Base-by-base conservation (phyloP, 1,284 basidiomycete species). In the Pseudozyma pruni region DNA sequence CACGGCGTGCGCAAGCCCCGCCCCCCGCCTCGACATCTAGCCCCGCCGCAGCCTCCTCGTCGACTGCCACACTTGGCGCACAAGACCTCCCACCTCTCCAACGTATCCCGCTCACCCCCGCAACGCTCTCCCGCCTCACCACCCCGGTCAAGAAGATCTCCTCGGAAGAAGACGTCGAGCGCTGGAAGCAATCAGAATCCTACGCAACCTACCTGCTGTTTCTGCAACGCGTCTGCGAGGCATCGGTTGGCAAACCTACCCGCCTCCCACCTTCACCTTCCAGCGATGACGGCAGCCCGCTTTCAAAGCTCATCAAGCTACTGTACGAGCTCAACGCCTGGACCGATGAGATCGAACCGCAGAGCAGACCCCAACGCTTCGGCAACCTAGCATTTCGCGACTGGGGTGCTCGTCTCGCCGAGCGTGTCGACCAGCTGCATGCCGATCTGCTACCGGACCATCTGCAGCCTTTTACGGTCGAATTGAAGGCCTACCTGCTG, bases 321-420 rank as follows among this genome's bases (percentile, higher is more conserved):
- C 85, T 98, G 4, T 87, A 91, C 57, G 84, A 85, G n/a, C 84
- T 97, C 47, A 87, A 90, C 70, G 60, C 70, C 1, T 94, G 92
- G 92, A 89, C 94, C 11, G 87, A 90, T 43, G 89, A 90, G 31
- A 91, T 94, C 11, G 92, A 92, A 4, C 89, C 90, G 0, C 86
- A 88, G 4, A 83, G 87, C n/a, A 89, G 89, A 7, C 89, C 91
- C 2, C 96, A 98, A 79, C 87, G 96, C 1, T 99, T 95, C 76
- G 96, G 95, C 3, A 98, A 98, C 83, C 87, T 93, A 8, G 90
- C 93, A 0, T 98, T 98, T 80, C 86, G 94, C 48, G 87, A 87
- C 8, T 98, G 94, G 90, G 91, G 92, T 0, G 85, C 86, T 55
- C 86, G 90, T 29, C 86, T 97, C 23, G 88, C 91, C 82, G 33